Evolutionary conservation across 371 early-diverging fungal genomes (phyloP), one percentile per base, ranked within the genome.

Genomic region (Mucor mucedo): DNA sequence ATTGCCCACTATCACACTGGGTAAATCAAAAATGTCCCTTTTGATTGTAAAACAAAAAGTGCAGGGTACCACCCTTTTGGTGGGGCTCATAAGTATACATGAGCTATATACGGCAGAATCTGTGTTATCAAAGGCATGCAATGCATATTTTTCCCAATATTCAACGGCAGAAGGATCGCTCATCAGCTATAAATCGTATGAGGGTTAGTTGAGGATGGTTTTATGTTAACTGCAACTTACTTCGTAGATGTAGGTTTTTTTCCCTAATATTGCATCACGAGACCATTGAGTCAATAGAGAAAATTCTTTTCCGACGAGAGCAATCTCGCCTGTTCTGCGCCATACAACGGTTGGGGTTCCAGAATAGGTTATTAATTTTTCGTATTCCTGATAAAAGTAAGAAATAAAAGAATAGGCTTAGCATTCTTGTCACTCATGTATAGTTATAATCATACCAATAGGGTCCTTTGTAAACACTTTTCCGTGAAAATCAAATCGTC

Each of bases 291-390:
- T 94, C 71, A 96, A 68, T 39, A 94, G 72, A 3, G 91, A 89
- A 73, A 96, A 96, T 69, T 95, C 95, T 66, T 93, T 93, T 56
- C 96, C 95, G 6, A 95, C 94, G 32, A 94, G 71, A 2, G 89
- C 89, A 55, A 96, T 93, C 73, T 94, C 94, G 44, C 96, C 96
- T 4, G 95, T 92, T 13, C 94, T 86, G 47, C 96, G 85, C 95
- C 96, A 96, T 38, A 96, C 91, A 28, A 92, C 95, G 3, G 93
- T 93, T 8, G 96, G 96, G 39, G 96, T 95, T 38, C 95, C 96
- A 21, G 94, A 91, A 63, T 87, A 92, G 6, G 88, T 87, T 55
- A 95, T 90, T 32, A 95, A 80, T 69, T 94, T 93, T 66, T 94
- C 96, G 68, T 88, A 94, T 84, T 96, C 96, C 89, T 58, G 48